Evolutionary conservation across 2,329 filamentous ascomycete species (phyloP).

Genomic region (Rachicladosporium sp.): DNA sequence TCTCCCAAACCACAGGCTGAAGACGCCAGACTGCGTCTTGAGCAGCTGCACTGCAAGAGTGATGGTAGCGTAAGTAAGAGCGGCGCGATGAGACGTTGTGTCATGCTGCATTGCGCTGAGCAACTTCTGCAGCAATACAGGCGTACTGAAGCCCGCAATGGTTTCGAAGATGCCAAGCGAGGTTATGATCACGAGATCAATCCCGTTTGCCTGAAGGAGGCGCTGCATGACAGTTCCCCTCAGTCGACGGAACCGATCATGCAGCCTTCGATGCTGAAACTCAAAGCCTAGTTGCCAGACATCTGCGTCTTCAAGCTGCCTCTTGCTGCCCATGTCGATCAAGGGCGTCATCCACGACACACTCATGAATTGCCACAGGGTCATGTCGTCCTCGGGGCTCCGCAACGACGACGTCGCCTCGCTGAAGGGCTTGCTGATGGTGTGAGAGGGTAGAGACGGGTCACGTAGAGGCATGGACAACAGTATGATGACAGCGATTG

Average conservation of each 20-base stretch:
- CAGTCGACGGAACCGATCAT: constrained; percentile 61
- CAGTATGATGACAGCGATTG: constrained; percentile 40
- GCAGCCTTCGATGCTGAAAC: constrained; percentile 67
- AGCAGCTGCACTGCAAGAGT: constrained; percentile 50
- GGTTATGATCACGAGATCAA: constrained; percentile 62
- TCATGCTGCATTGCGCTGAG: constrained; percentile 52
- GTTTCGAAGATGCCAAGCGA: constrained; percentile 53
- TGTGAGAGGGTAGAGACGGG: constrained; percentile 38
- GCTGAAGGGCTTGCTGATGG: constrained; percentile 49
- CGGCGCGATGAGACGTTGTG: constrained; percentile 38
- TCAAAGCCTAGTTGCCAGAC: constrained; percentile 71
- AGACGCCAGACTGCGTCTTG: constrained; percentile 52
- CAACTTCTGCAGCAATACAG: constrained; percentile 60
- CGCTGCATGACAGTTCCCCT: constrained; percentile 59
- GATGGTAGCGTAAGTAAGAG: constrained; percentile 53
- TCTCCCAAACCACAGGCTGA: constrained; percentile 70
- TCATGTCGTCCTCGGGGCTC: constrained; percentile 67
- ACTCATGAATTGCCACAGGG: constrained; percentile 70
- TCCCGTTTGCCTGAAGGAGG: constrained; percentile 61
- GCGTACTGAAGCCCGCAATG: constrained; percentile 41
- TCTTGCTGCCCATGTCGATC: constrained; percentile 49
- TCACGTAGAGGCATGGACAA: constrained; percentile 60
- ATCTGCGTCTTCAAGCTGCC: constrained; percentile 63
- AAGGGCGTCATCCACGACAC: constrained; percentile 73
- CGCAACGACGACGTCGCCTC: constrained; percentile 49